These are phyloP conservation scores for Lipomyces spencermartinsiae DNA, from an alignment of 805 yeast genomes.

Conservation along the genomic window DNA sequence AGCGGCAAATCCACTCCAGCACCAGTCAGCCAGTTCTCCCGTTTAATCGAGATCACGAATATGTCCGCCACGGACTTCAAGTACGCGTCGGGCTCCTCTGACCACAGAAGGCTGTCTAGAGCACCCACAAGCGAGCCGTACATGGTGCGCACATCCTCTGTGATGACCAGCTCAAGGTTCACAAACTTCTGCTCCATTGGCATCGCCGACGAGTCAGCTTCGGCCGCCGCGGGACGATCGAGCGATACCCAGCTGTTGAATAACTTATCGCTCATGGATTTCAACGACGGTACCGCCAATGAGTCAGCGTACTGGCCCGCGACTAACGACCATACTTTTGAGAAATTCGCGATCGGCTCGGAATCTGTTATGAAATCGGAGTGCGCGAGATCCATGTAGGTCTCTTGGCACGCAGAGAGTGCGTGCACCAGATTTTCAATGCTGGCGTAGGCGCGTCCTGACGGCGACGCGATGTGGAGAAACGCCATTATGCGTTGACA, in stretches of 20 bases:
- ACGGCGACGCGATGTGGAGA: constrained; percentile 40
- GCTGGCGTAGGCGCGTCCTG: constrained; percentile 41
- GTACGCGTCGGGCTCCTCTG: constrained; percentile 30
- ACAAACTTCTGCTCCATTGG: constrained; percentile 20
- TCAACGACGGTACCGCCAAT: background rate
- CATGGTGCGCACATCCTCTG: constrained; percentile 20
- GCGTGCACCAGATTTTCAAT: constrained; percentile 25
- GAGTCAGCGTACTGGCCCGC: constrained; percentile 13
- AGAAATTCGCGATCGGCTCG: constrained; percentile 15
- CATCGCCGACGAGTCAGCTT: background rate
- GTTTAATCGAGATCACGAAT: constrained; percentile 28
- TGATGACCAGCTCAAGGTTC: constrained; percentile 25
- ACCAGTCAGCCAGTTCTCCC: constrained; percentile 33
- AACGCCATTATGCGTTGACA: constrained; percentile 45
- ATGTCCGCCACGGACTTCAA: constrained; percentile 30
- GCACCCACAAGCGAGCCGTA: constrained; percentile 29
- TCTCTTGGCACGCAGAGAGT: constrained; percentile 2
- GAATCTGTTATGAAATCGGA: constrained; percentile 18
- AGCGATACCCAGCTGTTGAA: constrained; percentile 9
- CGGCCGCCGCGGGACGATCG: constrained; percentile 6
- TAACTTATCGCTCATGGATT: background rate
- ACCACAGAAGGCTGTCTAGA: constrained; percentile 37
- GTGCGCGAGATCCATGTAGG: constrained; percentile 13
- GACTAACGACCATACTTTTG: constrained; percentile 17
- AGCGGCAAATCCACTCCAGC: constrained; percentile 38